A percentile compares a stretch with the other conserved stretches of the same genome.
phyloP scores from a whole-genome alignment of 805 yeast species.

The Candida quercuum region DNA sequence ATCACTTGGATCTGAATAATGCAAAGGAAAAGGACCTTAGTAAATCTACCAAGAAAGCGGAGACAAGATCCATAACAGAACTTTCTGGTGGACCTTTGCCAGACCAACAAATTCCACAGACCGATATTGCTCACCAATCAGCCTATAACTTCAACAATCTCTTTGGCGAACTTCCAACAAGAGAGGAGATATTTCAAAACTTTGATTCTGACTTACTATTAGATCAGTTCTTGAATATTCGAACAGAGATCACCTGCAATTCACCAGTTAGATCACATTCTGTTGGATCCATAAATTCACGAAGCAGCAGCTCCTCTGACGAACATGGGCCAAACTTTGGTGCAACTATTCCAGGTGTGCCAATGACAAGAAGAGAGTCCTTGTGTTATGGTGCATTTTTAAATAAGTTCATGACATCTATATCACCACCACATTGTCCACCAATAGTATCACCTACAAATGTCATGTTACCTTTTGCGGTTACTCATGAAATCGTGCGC shows the following conservation, averaged over 20 bases:
- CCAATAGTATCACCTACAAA: conserved; percentile 15
- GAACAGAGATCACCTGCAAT: conserved; percentile 4
- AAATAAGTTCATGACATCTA: conserved; percentile 16
- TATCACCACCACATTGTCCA: conserved; percentile 20
- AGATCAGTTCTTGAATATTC: conserved; percentile 20
- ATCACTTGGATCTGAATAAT: conserved; percentile 6
- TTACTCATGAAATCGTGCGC: conserved; percentile 12
- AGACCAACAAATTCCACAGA: too few relatives aligned
- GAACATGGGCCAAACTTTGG: neutral
- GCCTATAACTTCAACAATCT: neutral
- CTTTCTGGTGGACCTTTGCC: neutral
- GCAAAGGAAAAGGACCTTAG: neutral
- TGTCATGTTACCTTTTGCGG: conserved; percentile 16
- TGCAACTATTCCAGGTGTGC: conserved; percentile 13
- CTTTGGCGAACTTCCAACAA: conserved; percentile 1
- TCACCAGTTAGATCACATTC: neutral
- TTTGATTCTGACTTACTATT: conserved; percentile 8
- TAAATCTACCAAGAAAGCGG: too few relatives aligned
- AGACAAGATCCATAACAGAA: too few relatives aligned
- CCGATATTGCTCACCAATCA: too few relatives aligned
- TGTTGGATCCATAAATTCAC: neutral
- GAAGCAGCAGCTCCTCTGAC: neutral
- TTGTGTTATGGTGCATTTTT: conserved; percentile 19
- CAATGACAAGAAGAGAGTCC: conserved; percentile 12
- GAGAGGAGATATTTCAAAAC: neutral